Conservation (phyloP, 345 rosid genomes). For the Brassica incana region DNA sequence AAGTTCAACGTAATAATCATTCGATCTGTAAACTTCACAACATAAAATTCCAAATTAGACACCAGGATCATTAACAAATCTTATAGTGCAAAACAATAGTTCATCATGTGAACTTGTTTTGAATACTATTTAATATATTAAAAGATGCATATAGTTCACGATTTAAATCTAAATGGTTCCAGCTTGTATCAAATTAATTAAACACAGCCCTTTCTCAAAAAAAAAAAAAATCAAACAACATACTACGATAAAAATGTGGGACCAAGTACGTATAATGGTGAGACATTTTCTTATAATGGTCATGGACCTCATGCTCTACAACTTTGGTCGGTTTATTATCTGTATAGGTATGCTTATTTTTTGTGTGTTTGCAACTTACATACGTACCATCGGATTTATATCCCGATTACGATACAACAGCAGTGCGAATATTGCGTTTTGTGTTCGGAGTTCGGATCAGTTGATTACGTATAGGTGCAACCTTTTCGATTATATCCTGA, state of each 20-base stretch:
- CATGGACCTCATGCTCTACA: neutral
- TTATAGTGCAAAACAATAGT: neutral
- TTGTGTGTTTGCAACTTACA: neutral
- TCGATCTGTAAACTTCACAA: neutral
- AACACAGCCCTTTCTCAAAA: no score
- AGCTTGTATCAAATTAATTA: neutral
- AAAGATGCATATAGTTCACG: neutral
- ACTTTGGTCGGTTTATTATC: neutral
- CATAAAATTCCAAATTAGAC: neutral
- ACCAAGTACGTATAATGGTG: neutral
- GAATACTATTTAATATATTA: neutral
- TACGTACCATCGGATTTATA: neutral
- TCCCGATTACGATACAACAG: neutral
- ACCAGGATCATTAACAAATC: neutral
- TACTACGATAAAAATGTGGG: no score
- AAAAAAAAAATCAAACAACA: no score
- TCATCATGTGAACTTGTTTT: slow-evolving; percentile 16
- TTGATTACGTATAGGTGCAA: neutral
- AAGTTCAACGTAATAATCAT: neutral
- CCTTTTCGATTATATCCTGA: neutral
- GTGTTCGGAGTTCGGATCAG: neutral
- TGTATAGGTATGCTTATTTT: no score
- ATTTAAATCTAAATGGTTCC: neutral
- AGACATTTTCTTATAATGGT: neutral
- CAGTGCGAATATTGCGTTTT: neutral